Percentiles rank a stretch among this genome's conserved stretches.
Conservation (phyloP, 139 green algal genomes). For the Chlamydomonas incerta region DNA sequence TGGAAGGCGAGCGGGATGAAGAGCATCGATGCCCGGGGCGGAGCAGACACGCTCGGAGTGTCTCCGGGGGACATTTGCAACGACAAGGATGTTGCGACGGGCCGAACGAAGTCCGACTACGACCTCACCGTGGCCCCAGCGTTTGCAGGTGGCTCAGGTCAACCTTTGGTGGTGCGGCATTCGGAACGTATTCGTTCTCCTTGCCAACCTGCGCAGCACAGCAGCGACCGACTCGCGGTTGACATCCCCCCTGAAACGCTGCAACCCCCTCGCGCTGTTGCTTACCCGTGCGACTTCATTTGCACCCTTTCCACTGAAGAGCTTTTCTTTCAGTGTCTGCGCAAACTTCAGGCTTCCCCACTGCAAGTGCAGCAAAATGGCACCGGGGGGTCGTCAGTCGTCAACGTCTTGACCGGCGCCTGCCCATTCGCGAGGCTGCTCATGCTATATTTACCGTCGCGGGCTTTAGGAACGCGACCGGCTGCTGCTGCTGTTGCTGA, state of each 20-base stretch:
- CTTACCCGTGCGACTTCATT: constrained; percentile 1
- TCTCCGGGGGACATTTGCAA: too few species aligned
- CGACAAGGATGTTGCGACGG: neutral
- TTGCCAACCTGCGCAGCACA: neutral
- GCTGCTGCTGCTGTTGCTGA: constrained; percentile 1
- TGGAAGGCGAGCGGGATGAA: neutral
- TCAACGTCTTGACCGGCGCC: too few species aligned
- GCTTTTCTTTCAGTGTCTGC: constrained; percentile 2
- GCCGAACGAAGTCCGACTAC: too few species aligned
- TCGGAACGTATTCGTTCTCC: too few species aligned
- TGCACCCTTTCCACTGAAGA: neutral
- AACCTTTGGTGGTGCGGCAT: too few species aligned
- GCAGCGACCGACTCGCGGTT: neutral
- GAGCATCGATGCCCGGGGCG: neutral
- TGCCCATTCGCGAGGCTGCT: neutral
- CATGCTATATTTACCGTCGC: neutral
- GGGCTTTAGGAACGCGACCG: neutral
- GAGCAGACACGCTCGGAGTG: neutral
- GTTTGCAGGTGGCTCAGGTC: too few species aligned
- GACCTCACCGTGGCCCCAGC: too few species aligned
- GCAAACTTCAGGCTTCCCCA: constrained; percentile 25
- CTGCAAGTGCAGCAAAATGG: neutral
- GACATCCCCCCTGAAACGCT: neutral
- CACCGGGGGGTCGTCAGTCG: neutral
- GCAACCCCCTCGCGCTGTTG: neutral